These are phyloP conservation scores for Schwanniomyces etchellsii DNA, from an alignment of 1,139 yeast species.

Conservation along the genomic window DNA sequence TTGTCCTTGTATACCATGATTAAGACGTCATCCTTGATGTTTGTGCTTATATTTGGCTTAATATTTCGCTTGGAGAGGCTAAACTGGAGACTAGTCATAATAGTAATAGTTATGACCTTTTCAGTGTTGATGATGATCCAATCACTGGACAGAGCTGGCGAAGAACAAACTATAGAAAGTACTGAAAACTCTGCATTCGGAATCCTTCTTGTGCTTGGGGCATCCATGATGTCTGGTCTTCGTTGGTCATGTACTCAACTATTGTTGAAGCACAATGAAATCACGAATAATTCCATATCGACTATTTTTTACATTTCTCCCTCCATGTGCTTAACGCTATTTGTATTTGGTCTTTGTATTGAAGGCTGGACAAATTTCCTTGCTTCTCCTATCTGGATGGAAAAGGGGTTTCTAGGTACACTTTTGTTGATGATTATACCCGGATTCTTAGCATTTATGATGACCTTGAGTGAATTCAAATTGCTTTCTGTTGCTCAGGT, in stretches of 20 bases:
- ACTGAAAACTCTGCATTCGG: constrained; percentile 35
- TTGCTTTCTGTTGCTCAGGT: constrained; percentile 79
- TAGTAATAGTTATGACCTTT: constrained; percentile 69
- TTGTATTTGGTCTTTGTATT: constrained; percentile 52
- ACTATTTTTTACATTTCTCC: constrained; percentile 86
- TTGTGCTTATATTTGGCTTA: constrained; percentile 83
- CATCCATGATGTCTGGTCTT: constrained; percentile 80
- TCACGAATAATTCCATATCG: constrained; percentile 67
- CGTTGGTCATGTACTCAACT: constrained; percentile 95
- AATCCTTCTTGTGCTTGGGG: constrained; percentile 63
- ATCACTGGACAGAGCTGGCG: constrained; percentile 17
- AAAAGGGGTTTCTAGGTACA: constrained; percentile 51
- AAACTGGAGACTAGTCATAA: constrained; percentile 56
- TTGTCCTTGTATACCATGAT: constrained; percentile 89
- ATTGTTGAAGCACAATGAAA: constrained; percentile 54
- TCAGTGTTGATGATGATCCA: constrained; percentile 89
- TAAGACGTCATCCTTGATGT: constrained; percentile 78
- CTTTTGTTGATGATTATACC: constrained; percentile 64
- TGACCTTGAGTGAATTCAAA: constrained; percentile 87
- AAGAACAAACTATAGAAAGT: constrained; percentile 11
- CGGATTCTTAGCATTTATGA: constrained; percentile 79
- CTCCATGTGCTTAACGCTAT: constrained; percentile 62
- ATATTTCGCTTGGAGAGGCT: constrained; percentile 71
- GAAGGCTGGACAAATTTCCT: constrained; percentile 62
- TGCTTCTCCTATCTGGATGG: constrained; percentile 56